Conservation (phyloP, 2,329 filamentous ascomycete genomes). For the Monilinia fructigena region DNA sequence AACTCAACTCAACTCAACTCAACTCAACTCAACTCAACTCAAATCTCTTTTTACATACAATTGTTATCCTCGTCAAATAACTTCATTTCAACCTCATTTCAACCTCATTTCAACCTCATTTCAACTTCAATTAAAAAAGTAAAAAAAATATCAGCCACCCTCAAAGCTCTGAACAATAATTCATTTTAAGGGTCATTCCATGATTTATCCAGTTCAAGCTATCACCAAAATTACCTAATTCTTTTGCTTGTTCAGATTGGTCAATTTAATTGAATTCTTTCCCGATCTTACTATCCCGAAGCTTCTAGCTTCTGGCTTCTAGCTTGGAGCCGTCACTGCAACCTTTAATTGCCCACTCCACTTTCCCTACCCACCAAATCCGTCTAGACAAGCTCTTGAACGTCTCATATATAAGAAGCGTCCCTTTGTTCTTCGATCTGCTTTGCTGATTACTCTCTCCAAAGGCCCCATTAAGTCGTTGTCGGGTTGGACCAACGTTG, state of each 20-base stretch:
- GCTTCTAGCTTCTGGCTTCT: slow-evolving; percentile 2
- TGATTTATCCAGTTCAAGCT: not conserved
- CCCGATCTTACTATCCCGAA: slow-evolving; percentile 13
- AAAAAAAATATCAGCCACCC: not conserved
- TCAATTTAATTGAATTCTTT: slow-evolving; percentile 14
- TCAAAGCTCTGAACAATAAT: not conserved
- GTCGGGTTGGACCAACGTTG: slow-evolving; percentile 7
- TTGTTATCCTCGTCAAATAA: no score
- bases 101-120: no score
- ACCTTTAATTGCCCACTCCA: slow-evolving; percentile 2
- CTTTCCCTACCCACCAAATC: slow-evolving; percentile 4
- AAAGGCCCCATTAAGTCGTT: slow-evolving; percentile 10
- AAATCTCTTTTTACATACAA: not conserved
- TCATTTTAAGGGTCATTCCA: not conserved
- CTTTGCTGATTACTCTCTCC: slow-evolving; percentile 10
- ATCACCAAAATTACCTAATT: not conserved
- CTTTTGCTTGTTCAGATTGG: slow-evolving; percentile 4
- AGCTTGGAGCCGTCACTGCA: not conserved
- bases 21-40: no score
- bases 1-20: not conserved
- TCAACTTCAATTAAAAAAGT: not conserved
- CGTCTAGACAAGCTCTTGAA: not conserved
- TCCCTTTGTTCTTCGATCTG: not conserved
- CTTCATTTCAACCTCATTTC: no score
- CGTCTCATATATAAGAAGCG: not conserved